Conservation (phyloP, 176 grass and related monocot genomes). For the Triticum dicoccoides region DNA sequence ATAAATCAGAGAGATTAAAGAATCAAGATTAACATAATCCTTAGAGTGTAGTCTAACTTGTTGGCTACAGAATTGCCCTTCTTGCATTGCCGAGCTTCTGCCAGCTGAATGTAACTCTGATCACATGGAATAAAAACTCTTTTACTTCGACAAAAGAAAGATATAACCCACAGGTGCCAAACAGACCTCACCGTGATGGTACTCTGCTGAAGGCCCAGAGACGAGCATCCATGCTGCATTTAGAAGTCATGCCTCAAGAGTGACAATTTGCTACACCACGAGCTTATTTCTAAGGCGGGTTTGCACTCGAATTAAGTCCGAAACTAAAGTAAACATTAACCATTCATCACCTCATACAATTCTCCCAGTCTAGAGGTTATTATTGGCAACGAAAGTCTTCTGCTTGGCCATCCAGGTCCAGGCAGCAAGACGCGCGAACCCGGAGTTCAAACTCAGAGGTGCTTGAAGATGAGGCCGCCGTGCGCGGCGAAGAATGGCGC, state of each 20-base stretch:
- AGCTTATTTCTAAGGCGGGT: background rate
- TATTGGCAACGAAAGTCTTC: background rate
- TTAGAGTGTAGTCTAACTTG: no score
- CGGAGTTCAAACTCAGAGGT: background rate
- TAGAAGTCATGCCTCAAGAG: background rate
- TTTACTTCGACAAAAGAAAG: no score
- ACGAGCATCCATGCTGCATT: no score
- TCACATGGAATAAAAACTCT: no score
- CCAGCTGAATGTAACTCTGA: no score
- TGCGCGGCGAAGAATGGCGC: constrained; percentile 82
- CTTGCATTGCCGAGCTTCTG: no score
- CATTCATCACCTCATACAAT: background rate
- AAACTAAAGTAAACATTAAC: background rate
- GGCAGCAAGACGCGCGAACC: background rate
- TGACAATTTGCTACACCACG: background rate
- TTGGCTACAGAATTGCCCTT: no score
- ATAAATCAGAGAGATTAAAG: background rate
- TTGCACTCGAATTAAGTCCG: background rate
- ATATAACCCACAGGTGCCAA: background rate
- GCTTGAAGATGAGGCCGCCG: constrained; percentile 71
- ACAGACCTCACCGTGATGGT: no score
- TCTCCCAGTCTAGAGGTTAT: background rate
- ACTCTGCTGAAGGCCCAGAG: no score
- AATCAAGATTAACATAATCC: background rate
- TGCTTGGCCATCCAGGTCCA: background rate